Conservation (phyloP, 2,329 filamentous ascomycete species). For the Pseudocercospora cruenta region DNA sequence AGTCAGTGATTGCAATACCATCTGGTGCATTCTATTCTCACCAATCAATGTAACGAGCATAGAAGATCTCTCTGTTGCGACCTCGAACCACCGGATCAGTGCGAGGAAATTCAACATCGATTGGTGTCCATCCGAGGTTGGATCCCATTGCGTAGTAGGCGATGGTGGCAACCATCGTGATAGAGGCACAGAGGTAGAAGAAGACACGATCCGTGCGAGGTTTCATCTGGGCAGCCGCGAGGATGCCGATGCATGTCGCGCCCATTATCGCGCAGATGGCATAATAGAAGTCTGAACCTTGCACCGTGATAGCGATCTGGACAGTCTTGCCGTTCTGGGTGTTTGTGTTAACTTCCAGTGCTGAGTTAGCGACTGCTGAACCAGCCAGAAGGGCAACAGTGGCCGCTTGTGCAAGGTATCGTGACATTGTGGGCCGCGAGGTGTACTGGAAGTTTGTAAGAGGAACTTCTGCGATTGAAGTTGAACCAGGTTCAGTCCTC, state of each 20-base stretch:
- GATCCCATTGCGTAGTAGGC: conserved; percentile 66
- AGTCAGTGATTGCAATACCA: neutral
- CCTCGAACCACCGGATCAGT: conserved; percentile 49
- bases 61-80: conserved; percentile 62
- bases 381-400: neutral
- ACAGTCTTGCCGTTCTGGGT: conserved; percentile 52
- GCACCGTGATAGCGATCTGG: conserved; percentile 62
- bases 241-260: conserved; percentile 53
- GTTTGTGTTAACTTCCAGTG: conserved; percentile 37
- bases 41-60: conserved; percentile 66
- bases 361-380: conserved; percentile 2
- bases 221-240: conserved; percentile 15
- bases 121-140: conserved; percentile 63
- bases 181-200: conserved; percentile 61
- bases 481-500: neutral
- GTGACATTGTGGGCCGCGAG: neutral
- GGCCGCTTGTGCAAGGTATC: neutral
- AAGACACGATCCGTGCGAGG: conserved; percentile 59
- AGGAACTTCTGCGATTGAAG: neutral
- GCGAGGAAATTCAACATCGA: conserved; percentile 59
- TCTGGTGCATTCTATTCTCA: conserved; percentile 25
- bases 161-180: conserved; percentile 61
- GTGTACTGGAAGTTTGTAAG: neutral
- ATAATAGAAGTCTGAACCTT: conserved; percentile 66
- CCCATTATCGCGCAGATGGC: conserved; percentile 64